A percentile compares a stretch with the other conserved stretches of the same genome.
Conservation (phyloP, 116 monocot species). For the Posidonia oceanica region DNA sequence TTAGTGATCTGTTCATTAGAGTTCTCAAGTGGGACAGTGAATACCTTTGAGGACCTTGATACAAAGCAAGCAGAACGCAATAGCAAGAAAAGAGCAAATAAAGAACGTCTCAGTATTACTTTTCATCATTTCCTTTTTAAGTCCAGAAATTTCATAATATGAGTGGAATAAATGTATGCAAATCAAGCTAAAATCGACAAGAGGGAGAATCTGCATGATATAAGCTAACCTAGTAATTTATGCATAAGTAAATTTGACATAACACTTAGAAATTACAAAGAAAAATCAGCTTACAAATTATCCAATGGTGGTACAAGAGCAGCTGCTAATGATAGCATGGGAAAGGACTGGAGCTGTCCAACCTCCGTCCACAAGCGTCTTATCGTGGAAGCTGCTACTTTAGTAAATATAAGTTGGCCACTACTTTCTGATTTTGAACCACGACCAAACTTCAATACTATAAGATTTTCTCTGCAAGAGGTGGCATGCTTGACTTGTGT, state of each 20-base stretch:
- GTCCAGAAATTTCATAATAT: not conserved
- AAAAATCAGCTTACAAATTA: slow-evolving; percentile 38
- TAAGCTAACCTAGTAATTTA: too few species aligned
- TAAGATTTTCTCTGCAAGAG: slow-evolving; percentile 17
- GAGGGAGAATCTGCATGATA: not conserved
- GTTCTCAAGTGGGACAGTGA: slow-evolving; percentile 32
- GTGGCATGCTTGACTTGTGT: slow-evolving; percentile 27
- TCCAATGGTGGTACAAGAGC: slow-evolving; percentile 63
- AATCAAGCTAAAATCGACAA: not conserved
- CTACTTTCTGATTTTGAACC: slow-evolving; percentile 19
- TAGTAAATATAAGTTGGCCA: slow-evolving; percentile 29
- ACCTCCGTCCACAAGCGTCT: slow-evolving; percentile 42
- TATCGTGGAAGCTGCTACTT: slow-evolving; percentile 39
- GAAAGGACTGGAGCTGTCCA: slow-evolving; percentile 24
- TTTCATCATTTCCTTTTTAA: not conserved
- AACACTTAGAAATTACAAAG: not conserved
- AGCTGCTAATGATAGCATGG: slow-evolving; percentile 56
- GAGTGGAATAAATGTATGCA: not conserved
- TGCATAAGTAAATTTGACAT: not conserved
- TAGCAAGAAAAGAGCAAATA: not conserved
- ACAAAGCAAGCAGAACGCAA: not conserved
- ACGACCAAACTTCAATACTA: slow-evolving; percentile 29
- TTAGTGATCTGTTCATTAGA: slow-evolving; percentile 15
- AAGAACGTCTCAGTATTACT: not conserved
- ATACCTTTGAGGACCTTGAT: slow-evolving; percentile 51